phyloP scores from a whole-genome alignment of 441 rosid species.

The Raphanus hybrid region DNA sequence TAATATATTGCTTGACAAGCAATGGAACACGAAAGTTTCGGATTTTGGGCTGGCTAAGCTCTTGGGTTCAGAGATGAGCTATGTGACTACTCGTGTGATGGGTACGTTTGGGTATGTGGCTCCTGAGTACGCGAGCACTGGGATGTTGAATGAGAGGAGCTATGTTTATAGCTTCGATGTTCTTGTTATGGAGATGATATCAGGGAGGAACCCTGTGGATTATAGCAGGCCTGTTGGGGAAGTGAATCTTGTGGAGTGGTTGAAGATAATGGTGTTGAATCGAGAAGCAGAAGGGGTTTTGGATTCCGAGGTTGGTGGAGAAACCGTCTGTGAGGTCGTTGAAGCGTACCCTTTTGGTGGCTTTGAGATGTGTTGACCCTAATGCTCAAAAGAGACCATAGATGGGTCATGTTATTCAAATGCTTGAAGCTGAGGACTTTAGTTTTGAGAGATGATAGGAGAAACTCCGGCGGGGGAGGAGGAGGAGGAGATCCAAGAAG shows the following conservation, averaged over 20 bases:
- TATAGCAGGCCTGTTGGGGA: conserved; percentile 80
- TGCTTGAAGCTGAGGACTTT: conserved; percentile 92
- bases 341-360: conserved; percentile 82
- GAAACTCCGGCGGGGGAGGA: conserved; percentile 38
- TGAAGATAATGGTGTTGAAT: conserved; percentile 78
- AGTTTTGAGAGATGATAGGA: conserved; percentile 61
- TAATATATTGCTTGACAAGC: conserved; percentile 89
- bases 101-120: conserved; percentile 97
- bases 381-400: conserved; percentile 88
- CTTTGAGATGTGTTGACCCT: conserved; percentile 90
- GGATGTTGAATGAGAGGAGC: conserved; percentile 94
- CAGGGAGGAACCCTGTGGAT: conserved; percentile 94
- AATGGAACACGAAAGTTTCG: conserved; percentile 88
- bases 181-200: conserved; percentile 85
- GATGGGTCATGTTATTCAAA: conserved; percentile 95
- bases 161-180: conserved; percentile 92
- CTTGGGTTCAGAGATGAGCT: conserved; percentile 77
- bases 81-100: conserved; percentile 92
- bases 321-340: conserved; percentile 78
- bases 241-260: conserved; percentile 93
- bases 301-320: conserved; percentile 75
- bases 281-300: conserved; percentile 75
- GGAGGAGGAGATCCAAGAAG: conserved; percentile 20
- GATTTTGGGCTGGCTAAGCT: conserved; percentile 96
- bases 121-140: conserved; percentile 95